Evolutionary conservation across 2,329 filamentous ascomycete species (phyloP).

Genomic region (Exserohilum rostratum): DNA sequence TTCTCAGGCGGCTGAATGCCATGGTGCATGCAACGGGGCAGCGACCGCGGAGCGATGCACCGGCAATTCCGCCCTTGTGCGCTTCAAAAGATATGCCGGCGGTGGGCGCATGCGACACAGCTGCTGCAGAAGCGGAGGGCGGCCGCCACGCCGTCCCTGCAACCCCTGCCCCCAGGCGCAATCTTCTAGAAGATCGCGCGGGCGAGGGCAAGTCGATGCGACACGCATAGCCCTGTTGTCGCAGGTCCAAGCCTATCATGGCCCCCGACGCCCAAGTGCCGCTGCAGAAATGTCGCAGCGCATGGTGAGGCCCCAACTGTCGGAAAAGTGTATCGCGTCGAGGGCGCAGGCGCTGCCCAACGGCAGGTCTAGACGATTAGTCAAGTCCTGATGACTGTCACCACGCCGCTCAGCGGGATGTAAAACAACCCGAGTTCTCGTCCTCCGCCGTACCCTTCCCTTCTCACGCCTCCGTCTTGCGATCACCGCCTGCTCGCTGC

Average conservation of each 20-base stretch:
- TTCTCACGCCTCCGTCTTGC: slow-evolving; percentile 25
- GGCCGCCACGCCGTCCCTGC: slow-evolving; percentile 14
- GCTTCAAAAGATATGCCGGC: slow-evolving; percentile 9
- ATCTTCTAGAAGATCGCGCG: slow-evolving; percentile 18
- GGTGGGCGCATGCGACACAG: slow-evolving; percentile 18
- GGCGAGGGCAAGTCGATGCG: slow-evolving; percentile 30
- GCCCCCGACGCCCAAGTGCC: slow-evolving; percentile 15
- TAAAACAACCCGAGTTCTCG: slow-evolving; percentile 48
- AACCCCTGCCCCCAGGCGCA: slow-evolving; percentile 12
- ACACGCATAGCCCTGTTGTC: slow-evolving; percentile 21
- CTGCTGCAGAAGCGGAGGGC: slow-evolving; percentile 29
- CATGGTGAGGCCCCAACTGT: slow-evolving; percentile 36
- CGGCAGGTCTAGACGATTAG: slow-evolving; percentile 39
- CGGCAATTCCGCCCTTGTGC: slow-evolving; percentile 16
- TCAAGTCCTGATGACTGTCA: slow-evolving; percentile 25
- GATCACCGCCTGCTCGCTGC: slow-evolving; percentile 27
- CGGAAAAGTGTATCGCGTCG: slow-evolving; percentile 36
- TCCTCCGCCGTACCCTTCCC: slow-evolving; percentile 36
- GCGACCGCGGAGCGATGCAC: slow-evolving; percentile 3
- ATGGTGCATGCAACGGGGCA: background rate
- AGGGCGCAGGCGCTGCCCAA: slow-evolving; percentile 7
- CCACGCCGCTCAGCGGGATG: slow-evolving; percentile 29
- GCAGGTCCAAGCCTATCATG: slow-evolving; percentile 27
- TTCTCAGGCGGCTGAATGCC: too few relatives aligned
- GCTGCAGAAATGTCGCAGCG: slow-evolving; percentile 31